Base-by-base conservation (phyloP, 2,329 filamentous ascomycete species). In the Paecilomyces sp. region DNA sequence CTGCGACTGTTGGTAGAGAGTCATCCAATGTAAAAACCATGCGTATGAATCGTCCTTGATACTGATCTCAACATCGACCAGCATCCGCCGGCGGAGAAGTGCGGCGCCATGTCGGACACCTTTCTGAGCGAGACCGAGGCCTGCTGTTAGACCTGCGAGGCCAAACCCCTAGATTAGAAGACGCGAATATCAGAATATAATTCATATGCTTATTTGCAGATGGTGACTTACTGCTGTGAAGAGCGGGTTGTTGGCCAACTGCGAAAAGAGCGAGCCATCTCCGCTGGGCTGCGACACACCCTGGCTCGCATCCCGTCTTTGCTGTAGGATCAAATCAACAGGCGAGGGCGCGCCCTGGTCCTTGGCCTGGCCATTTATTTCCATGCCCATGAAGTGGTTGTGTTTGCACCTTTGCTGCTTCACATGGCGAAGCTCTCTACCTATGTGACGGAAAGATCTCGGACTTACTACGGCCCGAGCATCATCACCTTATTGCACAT, bases 11-110 rank as follows among this genome's bases (percentile, higher is more conserved):
- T 92, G 90, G 64, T 91, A 91, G 59, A 91, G 84, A 6, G 92
- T 92, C 73, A 99, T 89, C 92, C 94, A 99, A 64, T 92, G 88
- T 9, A 99, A 82, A 51, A 99, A 86, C 93, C 92, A 97, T 50
- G 87, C 87, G 73, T 97, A 99, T 1, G 93, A 92, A 53, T 91
- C 87, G 76, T 99, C 94, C 68, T 93, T 90, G 71, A 91, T 90
- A 74, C 90, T 93, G 75, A 99, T 96, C 76, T 99, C 94, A 68
- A 99, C 87, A 69, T 97, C 92, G 68, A 97, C 91, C 31, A 99
- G 86, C 77, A 99, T 86, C 55, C 93, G 90, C 57, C 89, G 87
- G 56, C 91, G 89, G 60, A 96, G 78, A 59, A 95, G 82, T 52
- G 84, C 83, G n/a, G 88, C 87, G 58, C 86, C 86, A 67, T 86